Evolutionary conservation across 129 eudicot genomes (phyloP).

Genomic region (Ambrosia artemisiifolia): DNA sequence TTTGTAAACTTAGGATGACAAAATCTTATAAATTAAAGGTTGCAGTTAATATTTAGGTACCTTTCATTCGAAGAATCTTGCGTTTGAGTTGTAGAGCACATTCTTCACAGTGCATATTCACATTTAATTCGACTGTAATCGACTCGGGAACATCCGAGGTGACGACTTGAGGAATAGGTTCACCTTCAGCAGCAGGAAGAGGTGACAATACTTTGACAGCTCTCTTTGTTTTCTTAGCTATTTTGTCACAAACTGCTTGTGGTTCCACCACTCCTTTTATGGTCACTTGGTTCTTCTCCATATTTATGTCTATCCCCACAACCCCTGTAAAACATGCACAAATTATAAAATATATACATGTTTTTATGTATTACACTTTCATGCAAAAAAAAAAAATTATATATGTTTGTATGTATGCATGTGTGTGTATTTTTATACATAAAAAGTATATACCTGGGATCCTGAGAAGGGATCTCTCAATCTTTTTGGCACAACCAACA

Average conservation of each 20-base stretch:
- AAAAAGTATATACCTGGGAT: conserved; percentile 56
- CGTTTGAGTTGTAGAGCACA: conserved; percentile 89
- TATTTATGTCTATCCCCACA: conserved; percentile 66
- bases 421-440: no score
- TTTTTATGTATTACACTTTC: no score
- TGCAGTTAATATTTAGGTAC: conserved; percentile 14
- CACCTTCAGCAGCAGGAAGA: conserved; percentile 77
- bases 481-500: conserved; percentile 94
- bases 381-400: no score
- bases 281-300: conserved; percentile 78
- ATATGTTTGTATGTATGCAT: no score
- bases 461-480: conserved; percentile 60
- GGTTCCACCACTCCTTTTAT: conserved; percentile 93
- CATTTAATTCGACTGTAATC: conserved; percentile 70
- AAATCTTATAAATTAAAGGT: no score
- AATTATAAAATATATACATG: neutral
- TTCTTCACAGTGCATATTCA: conserved; percentile 93
- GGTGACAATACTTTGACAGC: conserved; percentile 82
- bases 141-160: conserved; percentile 76
- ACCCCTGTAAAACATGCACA: conserved; percentile 45
- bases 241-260: conserved; percentile 65
- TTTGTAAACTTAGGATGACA: no score
- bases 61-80: conserved; percentile 92
- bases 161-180: conserved; percentile 71
- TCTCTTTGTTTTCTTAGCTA: conserved; percentile 80